phyloP scores from a whole-genome alignment of 169 alveolate genomes.

The Plasmodium gallinaceum region DNA sequence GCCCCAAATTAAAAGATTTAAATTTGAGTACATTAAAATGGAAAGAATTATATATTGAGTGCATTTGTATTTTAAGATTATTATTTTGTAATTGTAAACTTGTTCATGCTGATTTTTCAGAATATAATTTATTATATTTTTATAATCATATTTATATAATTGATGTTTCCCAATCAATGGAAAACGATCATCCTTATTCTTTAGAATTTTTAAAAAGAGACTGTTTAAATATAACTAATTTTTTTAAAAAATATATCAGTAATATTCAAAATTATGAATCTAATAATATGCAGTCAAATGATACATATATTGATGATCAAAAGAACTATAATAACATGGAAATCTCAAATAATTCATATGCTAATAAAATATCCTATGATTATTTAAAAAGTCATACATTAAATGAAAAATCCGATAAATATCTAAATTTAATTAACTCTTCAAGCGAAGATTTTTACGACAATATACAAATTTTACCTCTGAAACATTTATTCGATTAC shows the following conservation, averaged over 20 bases:
- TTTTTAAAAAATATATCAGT: conserved; percentile 89
- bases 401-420: not conserved
- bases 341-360: not conserved
- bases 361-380: not conserved
- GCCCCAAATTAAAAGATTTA: conserved; percentile 81
- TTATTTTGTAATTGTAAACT: conserved; percentile 95
- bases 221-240: conserved; percentile 95
- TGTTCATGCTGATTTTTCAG: conserved; percentile 99
- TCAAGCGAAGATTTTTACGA: conserved; percentile 8
- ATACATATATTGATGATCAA: not conserved
- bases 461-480: conserved; percentile 25
- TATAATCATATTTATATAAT: conserved; percentile 92
- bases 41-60: conserved; percentile 90
- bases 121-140: conserved; percentile 94
- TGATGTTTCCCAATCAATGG: conserved; percentile 99
- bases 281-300: not conserved
- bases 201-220: conserved; percentile 98
- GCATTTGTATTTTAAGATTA: conserved; percentile 91
- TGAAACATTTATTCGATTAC: conserved; percentile 53
- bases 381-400: not conserved
- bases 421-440: not conserved
- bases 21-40: conserved; percentile 78
- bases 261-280: conserved; percentile 18
- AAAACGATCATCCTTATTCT: conserved; percentile 98
- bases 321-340: not conserved